A percentile compares a stretch with the other conserved stretches of the same genome.
These are phyloP conservation scores for Penstemon eatonii DNA, from an alignment of 257 asterid genomes.

Conservation along the genomic window DNA sequence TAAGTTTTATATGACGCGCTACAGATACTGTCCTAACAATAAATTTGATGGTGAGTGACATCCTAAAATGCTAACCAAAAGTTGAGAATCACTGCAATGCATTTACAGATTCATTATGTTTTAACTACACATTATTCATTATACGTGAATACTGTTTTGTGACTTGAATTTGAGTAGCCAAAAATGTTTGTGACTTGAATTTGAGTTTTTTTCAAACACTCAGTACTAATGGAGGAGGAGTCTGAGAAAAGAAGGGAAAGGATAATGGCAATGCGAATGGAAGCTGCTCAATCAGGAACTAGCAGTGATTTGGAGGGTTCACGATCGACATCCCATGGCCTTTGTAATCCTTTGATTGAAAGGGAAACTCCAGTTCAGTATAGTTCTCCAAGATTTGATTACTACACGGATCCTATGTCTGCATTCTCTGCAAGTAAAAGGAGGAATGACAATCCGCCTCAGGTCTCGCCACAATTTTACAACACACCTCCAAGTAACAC, in stretches of 20 bases:
- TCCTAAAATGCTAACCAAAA: too few species aligned
- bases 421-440: constrained; percentile 67
- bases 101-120: too few species aligned
- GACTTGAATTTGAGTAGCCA: constrained; percentile 19
- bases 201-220: constrained; percentile 23
- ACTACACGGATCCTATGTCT: constrained; percentile 78
- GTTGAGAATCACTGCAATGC: too few species aligned
- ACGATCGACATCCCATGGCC: constrained; percentile 38
- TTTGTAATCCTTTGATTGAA: constrained; percentile 70
- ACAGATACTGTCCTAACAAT: too few species aligned
- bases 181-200: constrained; percentile 9
- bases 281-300: constrained; percentile 49
- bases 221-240: constrained; percentile 69
- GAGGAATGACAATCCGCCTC: constrained; percentile 50
- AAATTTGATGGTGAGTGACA: too few species aligned
- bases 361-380: constrained; percentile 28
- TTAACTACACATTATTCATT: too few species aligned
- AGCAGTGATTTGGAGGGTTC: constrained; percentile 27
- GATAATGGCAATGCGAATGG: constrained; percentile 66
- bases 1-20: too few species aligned
- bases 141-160: not conserved
- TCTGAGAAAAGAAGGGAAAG: constrained; percentile 73
- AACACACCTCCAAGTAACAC: constrained; percentile 57
- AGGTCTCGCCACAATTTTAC: constrained; percentile 43
- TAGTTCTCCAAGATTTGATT: constrained; percentile 64